Evolutionary conservation across 2,329 filamentous ascomycete species (phyloP).

Genomic region (Sphaerulina musiva): DNA sequence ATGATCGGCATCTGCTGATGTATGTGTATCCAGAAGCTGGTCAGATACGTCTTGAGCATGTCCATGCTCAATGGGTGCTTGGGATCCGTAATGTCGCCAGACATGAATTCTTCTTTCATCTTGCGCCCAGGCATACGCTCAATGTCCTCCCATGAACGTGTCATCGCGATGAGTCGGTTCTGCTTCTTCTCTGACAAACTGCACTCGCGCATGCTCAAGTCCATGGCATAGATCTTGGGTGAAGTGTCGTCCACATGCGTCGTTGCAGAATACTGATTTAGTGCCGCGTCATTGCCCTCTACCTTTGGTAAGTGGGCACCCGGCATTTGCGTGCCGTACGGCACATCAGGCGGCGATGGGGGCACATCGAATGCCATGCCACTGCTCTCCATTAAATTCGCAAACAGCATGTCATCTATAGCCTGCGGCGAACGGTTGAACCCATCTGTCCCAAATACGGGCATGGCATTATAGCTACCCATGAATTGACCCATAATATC

Average conservation of each 20-base stretch:
- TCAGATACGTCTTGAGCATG: conserved; percentile 94
- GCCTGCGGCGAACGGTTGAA: conserved; percentile 66
- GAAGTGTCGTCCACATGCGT: conserved; percentile 8
- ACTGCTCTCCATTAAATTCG: conserved; percentile 22
- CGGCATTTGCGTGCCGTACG: conserved; percentile 17
- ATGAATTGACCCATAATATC: conserved; percentile 42
- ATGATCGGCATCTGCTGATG: conserved; percentile 91
- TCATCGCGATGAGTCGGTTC: conserved; percentile 67
- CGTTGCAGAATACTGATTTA: neutral
- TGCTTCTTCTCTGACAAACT: conserved; percentile 83
- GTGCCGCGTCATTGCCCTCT: conserved; percentile 21
- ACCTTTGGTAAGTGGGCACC: conserved; percentile 22
- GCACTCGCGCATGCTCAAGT: conserved; percentile 71
- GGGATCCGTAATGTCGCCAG: conserved; percentile 64
- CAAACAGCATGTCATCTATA: conserved; percentile 28
- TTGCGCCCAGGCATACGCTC: conserved; percentile 67
- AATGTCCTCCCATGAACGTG: conserved; percentile 71
- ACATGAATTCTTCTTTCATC: conserved; percentile 68
- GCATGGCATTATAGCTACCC: conserved; percentile 57
- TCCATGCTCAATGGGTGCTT: conserved; percentile 66
- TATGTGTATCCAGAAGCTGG: conserved; percentile 91
- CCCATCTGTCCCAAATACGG: conserved; percentile 78
- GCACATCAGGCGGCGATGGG: conserved; percentile 23
- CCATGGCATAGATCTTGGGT: conserved; percentile 43
- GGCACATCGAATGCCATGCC: conserved; percentile 17